Evolutionary conservation across 139 green algal genomes (phyloP).

Genomic region (Picochlorum sp.): DNA sequence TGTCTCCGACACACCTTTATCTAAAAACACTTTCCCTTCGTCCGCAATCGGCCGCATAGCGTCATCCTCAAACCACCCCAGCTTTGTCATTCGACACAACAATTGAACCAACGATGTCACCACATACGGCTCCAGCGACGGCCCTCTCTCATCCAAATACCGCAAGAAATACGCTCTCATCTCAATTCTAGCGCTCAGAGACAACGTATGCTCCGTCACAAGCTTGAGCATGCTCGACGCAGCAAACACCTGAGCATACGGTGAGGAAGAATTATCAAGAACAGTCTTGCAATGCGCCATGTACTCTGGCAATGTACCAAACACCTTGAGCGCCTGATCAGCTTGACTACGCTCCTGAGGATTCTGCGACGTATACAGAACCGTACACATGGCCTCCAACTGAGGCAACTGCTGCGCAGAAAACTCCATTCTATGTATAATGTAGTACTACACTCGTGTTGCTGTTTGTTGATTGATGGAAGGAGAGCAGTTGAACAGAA

Average conservation of each 20-base stretch:
- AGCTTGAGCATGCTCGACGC: constrained; percentile 81
- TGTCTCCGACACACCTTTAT: constrained; percentile 27
- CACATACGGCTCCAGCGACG: constrained; percentile 73
- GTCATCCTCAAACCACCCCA: constrained; percentile 93
- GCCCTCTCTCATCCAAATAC: constrained; percentile 72
- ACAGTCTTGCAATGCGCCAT: constrained; percentile 85
- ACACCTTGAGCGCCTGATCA: constrained; percentile 74
- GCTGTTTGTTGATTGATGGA: no score
- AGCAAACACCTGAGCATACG: constrained; percentile 92
- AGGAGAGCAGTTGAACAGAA: no score
- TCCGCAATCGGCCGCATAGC: constrained; percentile 71
- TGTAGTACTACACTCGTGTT: not conserved
- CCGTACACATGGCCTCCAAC: constrained; percentile 80
- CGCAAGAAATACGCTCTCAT: constrained; percentile 83
- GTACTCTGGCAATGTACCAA: constrained; percentile 81
- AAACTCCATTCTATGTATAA: not conserved
- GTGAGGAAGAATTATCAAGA: constrained; percentile 75
- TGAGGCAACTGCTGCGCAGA: constrained; percentile 64
- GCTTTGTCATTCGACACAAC: constrained; percentile 87
- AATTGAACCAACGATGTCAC: constrained; percentile 69
- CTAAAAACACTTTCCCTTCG: constrained; percentile 65
- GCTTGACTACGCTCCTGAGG: constrained; percentile 71
- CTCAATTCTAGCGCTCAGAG: constrained; percentile 45
- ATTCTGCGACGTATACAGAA: constrained; percentile 78
- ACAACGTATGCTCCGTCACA: constrained; percentile 80